phyloP scores from a whole-genome alignment of 176 grass and related monocot species.

The Oryza glumipatula region DNA sequence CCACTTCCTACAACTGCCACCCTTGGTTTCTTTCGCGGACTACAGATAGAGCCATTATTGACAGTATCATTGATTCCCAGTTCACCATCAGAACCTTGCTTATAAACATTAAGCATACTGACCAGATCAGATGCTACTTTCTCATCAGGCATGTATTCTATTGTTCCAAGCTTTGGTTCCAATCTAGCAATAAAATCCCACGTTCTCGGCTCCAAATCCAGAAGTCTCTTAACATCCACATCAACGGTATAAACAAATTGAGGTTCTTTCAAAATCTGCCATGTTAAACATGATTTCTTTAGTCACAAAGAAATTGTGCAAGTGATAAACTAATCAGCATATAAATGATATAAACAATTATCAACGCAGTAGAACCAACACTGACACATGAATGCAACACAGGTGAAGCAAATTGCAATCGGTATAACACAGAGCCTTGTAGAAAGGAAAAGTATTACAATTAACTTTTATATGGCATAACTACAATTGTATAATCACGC shows the following conservation, averaged over 20 bases:
- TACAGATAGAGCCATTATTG: slow-evolving; percentile 32
- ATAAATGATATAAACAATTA: slow-evolving; percentile 10
- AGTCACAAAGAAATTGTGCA: not conserved
- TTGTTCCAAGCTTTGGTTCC: slow-evolving; percentile 74
- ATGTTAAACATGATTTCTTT: slow-evolving; percentile 20
- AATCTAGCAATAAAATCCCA: slow-evolving; percentile 96
- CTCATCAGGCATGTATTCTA: slow-evolving; percentile 73
- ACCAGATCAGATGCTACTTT: slow-evolving; percentile 64
- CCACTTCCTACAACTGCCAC: slow-evolving; percentile 89
- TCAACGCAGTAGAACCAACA: not conserved
- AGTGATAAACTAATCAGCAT: not conserved
- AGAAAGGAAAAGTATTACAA: not conserved
- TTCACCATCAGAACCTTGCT: slow-evolving; percentile 30
- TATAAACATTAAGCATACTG: slow-evolving; percentile 54
- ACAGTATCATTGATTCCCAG: slow-evolving; percentile 27
- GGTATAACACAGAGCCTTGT: not conserved
- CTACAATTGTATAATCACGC: not conserved
- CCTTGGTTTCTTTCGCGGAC: slow-evolving; percentile 59
- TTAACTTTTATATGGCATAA: slow-evolving; percentile 13
- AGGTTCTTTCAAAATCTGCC: slow-evolving; percentile 82
- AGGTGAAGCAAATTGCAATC: slow-evolving; percentile 15
- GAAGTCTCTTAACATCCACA: slow-evolving; percentile 90
- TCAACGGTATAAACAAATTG: slow-evolving; percentile 94
- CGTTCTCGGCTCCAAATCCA: slow-evolving; percentile 77
- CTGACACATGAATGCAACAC: not conserved